Conservation (phyloP, 208 protist genomes). For the Giardia muris region DNA sequence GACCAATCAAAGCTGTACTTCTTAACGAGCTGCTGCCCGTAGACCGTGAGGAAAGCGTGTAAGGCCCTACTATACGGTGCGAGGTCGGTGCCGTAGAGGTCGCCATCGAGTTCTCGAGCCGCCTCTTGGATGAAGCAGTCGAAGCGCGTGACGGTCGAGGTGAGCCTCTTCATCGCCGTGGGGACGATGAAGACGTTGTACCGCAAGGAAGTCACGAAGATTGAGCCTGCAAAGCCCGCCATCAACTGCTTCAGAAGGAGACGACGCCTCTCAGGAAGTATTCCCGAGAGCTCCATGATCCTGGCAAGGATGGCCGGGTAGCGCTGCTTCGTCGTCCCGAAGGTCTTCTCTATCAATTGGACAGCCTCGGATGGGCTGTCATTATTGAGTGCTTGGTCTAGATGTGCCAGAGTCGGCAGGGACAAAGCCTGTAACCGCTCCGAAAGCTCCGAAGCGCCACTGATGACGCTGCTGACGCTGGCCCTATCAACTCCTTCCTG, state of each 20-base stretch:
- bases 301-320: not conserved
- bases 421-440: not conserved
- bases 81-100: not conserved
- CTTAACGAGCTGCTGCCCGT: not conserved
- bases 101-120: not conserved
- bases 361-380: not conserved
- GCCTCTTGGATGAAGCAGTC: not conserved
- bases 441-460: not conserved
- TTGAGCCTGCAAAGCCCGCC: not conserved
- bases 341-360: not conserved
- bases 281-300: not conserved
- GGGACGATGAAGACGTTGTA: not conserved
- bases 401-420: not conserved
- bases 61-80: not conserved
- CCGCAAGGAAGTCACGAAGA: not conserved
- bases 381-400: not conserved
- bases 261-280: not conserved
- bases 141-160: not conserved
- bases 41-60: not conserved
- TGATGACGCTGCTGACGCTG: not conserved
- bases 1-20: not conserved
- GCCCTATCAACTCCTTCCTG: not conserved
- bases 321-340: not conserved
- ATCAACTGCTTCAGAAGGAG: not conserved
- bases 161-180: not conserved